A percentile compares a stretch with the other conserved stretches of the same genome.
Conservation (phyloP, 257 asterid genomes). For the Eucommia ulmoides region DNA sequence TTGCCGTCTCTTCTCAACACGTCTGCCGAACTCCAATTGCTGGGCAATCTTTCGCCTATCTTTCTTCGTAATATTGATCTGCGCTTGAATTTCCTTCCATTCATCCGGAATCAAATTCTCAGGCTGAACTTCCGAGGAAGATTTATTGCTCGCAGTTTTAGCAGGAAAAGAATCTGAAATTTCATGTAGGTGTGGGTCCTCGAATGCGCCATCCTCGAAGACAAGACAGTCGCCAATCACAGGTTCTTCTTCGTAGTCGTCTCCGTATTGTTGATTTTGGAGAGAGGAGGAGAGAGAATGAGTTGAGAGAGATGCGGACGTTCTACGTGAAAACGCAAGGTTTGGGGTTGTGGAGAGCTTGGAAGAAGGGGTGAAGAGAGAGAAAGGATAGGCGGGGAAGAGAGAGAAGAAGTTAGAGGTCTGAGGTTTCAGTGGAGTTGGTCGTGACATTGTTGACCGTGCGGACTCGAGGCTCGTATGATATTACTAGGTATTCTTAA, state of each 20-base stretch:
- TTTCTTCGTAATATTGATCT: conserved; percentile 68
- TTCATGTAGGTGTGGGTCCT: conserved; percentile 47
- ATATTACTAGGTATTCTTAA: no score
- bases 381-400: conserved; percentile 8
- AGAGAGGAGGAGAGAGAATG: conserved; percentile 8
- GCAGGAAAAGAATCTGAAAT: not conserved
- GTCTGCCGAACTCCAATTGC: conserved; percentile 51
- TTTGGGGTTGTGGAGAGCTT: conserved; percentile 11
- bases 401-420: conserved; percentile 14
- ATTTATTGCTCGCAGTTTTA: conserved; percentile 1
- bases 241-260: conserved; percentile 37
- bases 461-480: no score
- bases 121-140: conserved; percentile 18
- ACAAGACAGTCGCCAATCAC: conserved; percentile 84
- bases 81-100: conserved; percentile 61
- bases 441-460: conserved; percentile 12
- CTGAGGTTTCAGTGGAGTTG: conserved; percentile 17
- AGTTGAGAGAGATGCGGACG: conserved; percentile 6
- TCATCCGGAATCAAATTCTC: conserved; percentile 78
- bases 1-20: conserved; percentile 50
- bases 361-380: conserved; percentile 12
- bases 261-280: conserved; percentile 14
- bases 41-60: conserved; percentile 59
- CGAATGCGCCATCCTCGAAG: conserved; percentile 74
- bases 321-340: conserved; percentile 3